Evolutionary conservation across 1,139 yeast species (phyloP).

Genomic region (Kodamaea sp.): DNA sequence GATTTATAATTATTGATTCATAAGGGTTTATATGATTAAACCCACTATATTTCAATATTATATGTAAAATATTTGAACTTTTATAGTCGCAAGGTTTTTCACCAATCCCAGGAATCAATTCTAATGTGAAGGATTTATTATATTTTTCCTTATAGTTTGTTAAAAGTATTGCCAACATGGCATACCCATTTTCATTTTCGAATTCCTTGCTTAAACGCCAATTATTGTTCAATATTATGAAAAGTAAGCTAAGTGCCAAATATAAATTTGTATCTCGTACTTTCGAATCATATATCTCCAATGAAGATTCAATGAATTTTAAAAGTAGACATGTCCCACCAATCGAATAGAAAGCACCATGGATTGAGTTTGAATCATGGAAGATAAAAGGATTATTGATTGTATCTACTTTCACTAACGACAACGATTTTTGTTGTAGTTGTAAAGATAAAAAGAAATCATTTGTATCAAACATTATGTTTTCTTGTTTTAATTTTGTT

Average conservation of each 20-base stretch:
- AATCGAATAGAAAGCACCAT: slow-evolving; percentile 30
- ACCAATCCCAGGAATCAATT: slow-evolving; percentile 6
- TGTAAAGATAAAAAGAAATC: slow-evolving; percentile 14
- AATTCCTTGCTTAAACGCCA: slow-evolving; percentile 43
- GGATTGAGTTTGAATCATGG: slow-evolving; percentile 29
- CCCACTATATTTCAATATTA: slow-evolving; percentile 26
- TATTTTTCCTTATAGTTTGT: slow-evolving; percentile 25
- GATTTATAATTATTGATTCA: slow-evolving; percentile 31
- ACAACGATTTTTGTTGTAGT: background rate
- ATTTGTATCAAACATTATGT: slow-evolving; percentile 32
- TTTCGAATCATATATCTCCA: slow-evolving; percentile 13
- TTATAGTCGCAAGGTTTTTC: background rate
- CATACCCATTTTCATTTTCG: slow-evolving; percentile 42
- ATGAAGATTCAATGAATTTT: slow-evolving; percentile 27
- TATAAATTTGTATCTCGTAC: slow-evolving; percentile 22
- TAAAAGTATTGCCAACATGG: slow-evolving; percentile 31
- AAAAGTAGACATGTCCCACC: slow-evolving; percentile 39
- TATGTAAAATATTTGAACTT: slow-evolving; percentile 11
- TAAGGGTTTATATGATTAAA: slow-evolving; percentile 22
- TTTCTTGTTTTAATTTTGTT: slow-evolving; percentile 21
- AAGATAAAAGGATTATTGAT: slow-evolving; percentile 9
- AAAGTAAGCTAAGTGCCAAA: slow-evolving; percentile 23
- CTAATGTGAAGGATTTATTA: slow-evolving; percentile 20
- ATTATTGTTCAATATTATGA: slow-evolving; percentile 28
- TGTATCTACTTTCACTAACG: background rate